Evolutionary conservation across 73 alveolate species (phyloP), one percentile per base, ranked within the genome.

Genomic region (Symbiodinium pilosum): DNA sequence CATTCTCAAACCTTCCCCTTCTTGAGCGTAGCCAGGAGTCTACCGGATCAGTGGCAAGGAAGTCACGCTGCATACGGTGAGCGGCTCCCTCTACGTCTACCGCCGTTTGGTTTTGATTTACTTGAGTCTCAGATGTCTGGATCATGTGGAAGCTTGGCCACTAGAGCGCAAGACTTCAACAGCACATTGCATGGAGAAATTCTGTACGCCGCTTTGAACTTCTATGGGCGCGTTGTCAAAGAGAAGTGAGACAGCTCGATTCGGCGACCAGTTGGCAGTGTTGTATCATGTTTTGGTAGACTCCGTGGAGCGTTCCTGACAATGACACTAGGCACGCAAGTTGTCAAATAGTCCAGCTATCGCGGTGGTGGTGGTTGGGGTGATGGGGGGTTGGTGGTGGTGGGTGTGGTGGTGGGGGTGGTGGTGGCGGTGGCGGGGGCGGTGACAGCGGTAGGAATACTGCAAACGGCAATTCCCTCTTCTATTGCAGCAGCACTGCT

Each of bases 1-100:
- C n/a, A n/a, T n/a, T n/a, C n/a, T n/a, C n/a, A n/a, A n/a, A n/a
- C n/a, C n/a, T n/a, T n/a, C n/a, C n/a, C n/a, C n/a, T n/a, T n/a
- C n/a, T n/a, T n/a, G n/a, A n/a, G 40, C 24, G 40, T 41, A 26
- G 5, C 7, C 59, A 89, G 96, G 96, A 11, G 96, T 89, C 69
- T 89, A 89, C 39, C 96, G 96, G 7, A 85, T 89, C 52, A 89
- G 96, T 34, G 96, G 96, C 41, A 89, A 89, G 54, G 96, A 89
- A 75, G 87, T 68, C 52, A 89, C 96, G 36, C 87, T 89, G 2
- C 96, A 89, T 51, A 89, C 96, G 75, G 38, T 89, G 73, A 89
- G 96, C 64, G 96, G 96, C 77, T 14, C 73, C 28, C 96, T 89
- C 54, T 89, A 89, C 30, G 96, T 69, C 43, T 89, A 89, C 83